Evolutionary conservation across 441 rosid species (phyloP).

Genomic region (Arabidopsis hybrid): DNA sequence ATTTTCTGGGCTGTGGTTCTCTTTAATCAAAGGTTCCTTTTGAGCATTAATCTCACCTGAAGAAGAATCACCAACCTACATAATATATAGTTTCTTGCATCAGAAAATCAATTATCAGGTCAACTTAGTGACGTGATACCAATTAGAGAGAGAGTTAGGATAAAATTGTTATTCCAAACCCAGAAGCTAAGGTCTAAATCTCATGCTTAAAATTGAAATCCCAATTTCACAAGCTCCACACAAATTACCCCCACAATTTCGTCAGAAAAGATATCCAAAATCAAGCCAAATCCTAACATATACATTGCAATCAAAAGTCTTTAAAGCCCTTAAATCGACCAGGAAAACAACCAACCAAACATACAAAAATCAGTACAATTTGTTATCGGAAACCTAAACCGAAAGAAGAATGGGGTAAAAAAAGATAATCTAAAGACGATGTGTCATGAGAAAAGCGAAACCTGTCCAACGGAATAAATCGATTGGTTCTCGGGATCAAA

Average conservation of each 20-base stretch:
- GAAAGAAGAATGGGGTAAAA: neutral
- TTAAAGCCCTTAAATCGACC: neutral
- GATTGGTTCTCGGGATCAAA: slow-evolving; percentile 63
- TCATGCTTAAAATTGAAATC: slow-evolving; percentile 11
- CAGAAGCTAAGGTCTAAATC: slow-evolving; percentile 17
- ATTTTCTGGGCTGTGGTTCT: slow-evolving; percentile 54
- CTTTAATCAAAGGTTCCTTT: slow-evolving; percentile 73
- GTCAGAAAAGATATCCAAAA: neutral
- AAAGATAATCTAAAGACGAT: slow-evolving; percentile 15
- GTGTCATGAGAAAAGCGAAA: slow-evolving; percentile 27
- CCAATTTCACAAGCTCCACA: slow-evolving; percentile 17
- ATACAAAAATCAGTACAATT: slow-evolving; percentile 14
- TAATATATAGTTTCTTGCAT: neutral
- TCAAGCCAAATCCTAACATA: slow-evolving; percentile 23
- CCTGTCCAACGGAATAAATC: slow-evolving; percentile 58
- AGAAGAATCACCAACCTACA: slow-evolving; percentile 69
- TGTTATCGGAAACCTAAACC: slow-evolving; percentile 1
- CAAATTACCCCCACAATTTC: neutral
- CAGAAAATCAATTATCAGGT: no score
- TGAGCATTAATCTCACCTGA: slow-evolving; percentile 62
- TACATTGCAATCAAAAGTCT: slow-evolving; percentile 3
- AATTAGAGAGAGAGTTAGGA: slow-evolving; percentile 1
- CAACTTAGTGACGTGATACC: neutral
- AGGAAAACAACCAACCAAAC: neutral
- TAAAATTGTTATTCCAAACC: neutral